Conservation (phyloP, 2,329 filamentous ascomycete genomes). For the Phoma herbarum region DNA sequence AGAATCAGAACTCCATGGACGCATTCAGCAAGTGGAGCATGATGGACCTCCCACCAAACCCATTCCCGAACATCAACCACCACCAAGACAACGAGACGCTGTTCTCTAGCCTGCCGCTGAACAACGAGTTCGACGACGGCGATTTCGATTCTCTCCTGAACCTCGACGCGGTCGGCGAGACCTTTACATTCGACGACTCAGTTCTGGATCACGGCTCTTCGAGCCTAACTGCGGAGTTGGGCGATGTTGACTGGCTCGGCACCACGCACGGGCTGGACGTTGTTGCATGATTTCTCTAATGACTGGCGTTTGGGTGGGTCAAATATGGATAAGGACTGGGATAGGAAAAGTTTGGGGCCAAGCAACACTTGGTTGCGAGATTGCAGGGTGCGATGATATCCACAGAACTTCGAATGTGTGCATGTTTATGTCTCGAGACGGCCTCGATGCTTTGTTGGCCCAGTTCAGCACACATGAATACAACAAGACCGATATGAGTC, state of each 20-base stretch:
- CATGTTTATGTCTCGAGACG: background rate
- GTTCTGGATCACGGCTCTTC: slow-evolving; percentile 29
- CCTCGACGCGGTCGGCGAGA: slow-evolving; percentile 51
- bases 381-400: slow-evolving; percentile 10
- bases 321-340: background rate
- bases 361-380: slow-evolving; percentile 1
- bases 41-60: slow-evolving; percentile 29
- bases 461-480: background rate
- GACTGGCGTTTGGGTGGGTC: slow-evolving; percentile 1
- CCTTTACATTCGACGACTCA: slow-evolving; percentile 46
- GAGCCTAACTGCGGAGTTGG: slow-evolving; percentile 10
- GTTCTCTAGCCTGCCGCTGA: slow-evolving; percentile 47
- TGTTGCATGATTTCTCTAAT: slow-evolving; percentile 18
- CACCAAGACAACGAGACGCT: slow-evolving; percentile 48
- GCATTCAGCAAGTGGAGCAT: slow-evolving; percentile 35
- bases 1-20: slow-evolving; percentile 3
- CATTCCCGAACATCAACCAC: slow-evolving; percentile 41
- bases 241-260: slow-evolving; percentile 32
- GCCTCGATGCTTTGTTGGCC: background rate
- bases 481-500: background rate
- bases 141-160: slow-evolving; percentile 54
- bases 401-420: background rate
- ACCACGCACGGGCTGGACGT: slow-evolving; percentile 21
- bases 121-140: slow-evolving; percentile 52
- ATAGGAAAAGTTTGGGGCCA: background rate